Percentiles rank a stretch among this genome's conserved stretches.
Evolutionary conservation across 2,329 filamentous ascomycete species (phyloP).

Genomic region (Exophiala mesophila): DNA sequence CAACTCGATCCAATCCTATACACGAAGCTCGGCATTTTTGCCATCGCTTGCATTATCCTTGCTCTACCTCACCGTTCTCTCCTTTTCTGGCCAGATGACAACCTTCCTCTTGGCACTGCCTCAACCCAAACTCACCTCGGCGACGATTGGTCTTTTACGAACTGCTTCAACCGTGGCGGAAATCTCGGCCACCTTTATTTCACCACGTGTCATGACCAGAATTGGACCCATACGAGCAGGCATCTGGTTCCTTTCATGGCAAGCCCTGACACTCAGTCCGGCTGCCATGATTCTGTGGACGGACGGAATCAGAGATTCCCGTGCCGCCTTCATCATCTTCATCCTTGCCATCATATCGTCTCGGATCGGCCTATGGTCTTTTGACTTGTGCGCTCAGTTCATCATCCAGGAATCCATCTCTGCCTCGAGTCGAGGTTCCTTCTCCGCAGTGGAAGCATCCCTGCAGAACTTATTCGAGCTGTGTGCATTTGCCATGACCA

Average conservation of each 20-base stretch:
- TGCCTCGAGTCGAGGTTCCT: conserved; percentile 56
- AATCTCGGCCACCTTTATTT: conserved; percentile 50
- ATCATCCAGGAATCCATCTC: conserved; percentile 57
- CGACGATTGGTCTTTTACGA: conserved; percentile 45
- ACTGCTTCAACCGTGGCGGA: conserved; percentile 49
- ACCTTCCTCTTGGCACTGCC: conserved; percentile 51
- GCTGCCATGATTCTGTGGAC: conserved; percentile 44
- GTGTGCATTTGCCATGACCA: conserved; percentile 60
- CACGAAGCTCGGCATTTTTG: conserved; percentile 33
- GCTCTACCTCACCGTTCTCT: conserved; percentile 52
- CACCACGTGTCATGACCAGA: conserved; percentile 45
- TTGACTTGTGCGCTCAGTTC: conserved; percentile 56
- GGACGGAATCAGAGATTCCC: conserved; percentile 25
- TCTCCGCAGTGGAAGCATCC: conserved; percentile 63
- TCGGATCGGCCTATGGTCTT: conserved; percentile 58
- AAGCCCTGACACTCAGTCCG: conserved; percentile 52
- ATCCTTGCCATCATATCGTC: conserved; percentile 51
- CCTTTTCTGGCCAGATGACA: conserved; percentile 52
- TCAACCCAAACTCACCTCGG: conserved; percentile 38
- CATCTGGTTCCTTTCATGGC: conserved; percentile 67
- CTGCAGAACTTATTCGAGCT: conserved; percentile 68
- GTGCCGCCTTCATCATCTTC: conserved; percentile 44
- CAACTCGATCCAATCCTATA: conserved; percentile 32
- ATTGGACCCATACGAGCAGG: conserved; percentile 61
- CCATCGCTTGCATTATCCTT: conserved; percentile 48